Base-by-base conservation (phyloP, 208 protist genomes). In the Leishmania tarentolae region DNA sequence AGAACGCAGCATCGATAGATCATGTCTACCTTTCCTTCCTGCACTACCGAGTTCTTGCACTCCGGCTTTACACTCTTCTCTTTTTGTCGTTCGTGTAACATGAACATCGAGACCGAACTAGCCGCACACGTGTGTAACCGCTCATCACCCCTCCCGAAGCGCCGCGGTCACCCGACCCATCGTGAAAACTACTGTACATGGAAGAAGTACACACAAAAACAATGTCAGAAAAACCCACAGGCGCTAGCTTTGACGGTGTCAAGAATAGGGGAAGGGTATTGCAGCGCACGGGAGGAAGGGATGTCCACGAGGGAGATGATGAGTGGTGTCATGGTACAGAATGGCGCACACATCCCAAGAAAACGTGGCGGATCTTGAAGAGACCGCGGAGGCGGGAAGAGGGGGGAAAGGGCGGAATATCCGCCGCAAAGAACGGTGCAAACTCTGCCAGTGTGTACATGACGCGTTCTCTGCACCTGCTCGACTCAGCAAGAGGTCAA, bases 111-210 rank as follows among this genome's bases (percentile, higher is more conserved):
- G 46, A 70, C 37, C 17, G 31, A 9, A 9, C 8, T 46, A 78
- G 13, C 65, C 8, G 21, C 31, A 8, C 65, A 46, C 65, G 24
- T n/a, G 68, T 11, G 44, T 19, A 6, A 53, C 44, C 11, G 9
- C 28, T 3, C 8, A 73, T n/a, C 42, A 44, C 68, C 19, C 44
- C 68, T 53, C 21, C 19, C 37, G 44, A 47, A 19, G 44, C 8
- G 9, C 42, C 42, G 21, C 19, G 44, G 37, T 19, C 68, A 35
- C 52, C 4, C 35, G 40, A 28, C 28, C 17, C 47, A 28, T 71
- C n/a, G 19, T 11, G 28, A 37, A 47, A 52, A 28, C 11, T 72
- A 71, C n/a, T 70, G 53, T 65, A 80, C 68, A 73, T 73, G 68
- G 35, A 52, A 73, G 24, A 46, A 63, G 56, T 63, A 28, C 3